These are phyloP conservation scores for Oxytropis ochrocephala DNA, from an alignment of 306 rosid genomes.

Conservation along the genomic window DNA sequence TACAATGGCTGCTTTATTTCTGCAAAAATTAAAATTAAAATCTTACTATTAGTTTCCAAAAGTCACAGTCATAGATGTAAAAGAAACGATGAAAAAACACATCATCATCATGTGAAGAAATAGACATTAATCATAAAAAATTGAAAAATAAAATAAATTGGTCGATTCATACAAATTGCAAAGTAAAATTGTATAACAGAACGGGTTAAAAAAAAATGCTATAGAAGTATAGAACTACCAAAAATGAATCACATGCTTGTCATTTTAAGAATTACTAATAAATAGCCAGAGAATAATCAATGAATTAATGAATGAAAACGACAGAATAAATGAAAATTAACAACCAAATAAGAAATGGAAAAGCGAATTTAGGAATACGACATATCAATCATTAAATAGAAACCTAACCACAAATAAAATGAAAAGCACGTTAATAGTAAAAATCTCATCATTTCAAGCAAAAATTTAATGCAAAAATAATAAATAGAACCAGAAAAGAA, in stretches of 20 bases:
- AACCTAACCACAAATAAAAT: not conserved
- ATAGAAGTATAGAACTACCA: not conserved
- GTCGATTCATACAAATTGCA: not conserved
- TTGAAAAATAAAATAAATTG: not conserved
- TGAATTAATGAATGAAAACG: constrained; percentile 20
- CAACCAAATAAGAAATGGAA: not conserved
- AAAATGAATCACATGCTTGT: constrained; percentile 3
- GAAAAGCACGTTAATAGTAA: not conserved
- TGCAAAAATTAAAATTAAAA: constrained; percentile 17
- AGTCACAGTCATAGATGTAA: not conserved
- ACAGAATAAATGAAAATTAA: not conserved
- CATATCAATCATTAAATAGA: constrained; percentile 9
- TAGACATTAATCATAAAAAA: not conserved
- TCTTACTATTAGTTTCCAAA: not conserved
- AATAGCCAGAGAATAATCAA: not conserved
- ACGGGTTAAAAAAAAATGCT: not conserved
- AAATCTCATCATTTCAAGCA: not conserved
- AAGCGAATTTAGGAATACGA: not conserved
- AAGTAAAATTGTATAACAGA: not conserved
- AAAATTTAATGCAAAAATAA: not conserved
- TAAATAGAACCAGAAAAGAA: not conserved
- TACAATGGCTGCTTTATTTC: constrained; percentile 91
- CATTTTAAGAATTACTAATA: not conserved
- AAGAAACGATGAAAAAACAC: not conserved
- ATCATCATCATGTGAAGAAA: not conserved